Evolutionary conservation across 2,329 filamentous ascomycete genomes (phyloP).

Genomic region (Daldinia eschscholtzii): DNA sequence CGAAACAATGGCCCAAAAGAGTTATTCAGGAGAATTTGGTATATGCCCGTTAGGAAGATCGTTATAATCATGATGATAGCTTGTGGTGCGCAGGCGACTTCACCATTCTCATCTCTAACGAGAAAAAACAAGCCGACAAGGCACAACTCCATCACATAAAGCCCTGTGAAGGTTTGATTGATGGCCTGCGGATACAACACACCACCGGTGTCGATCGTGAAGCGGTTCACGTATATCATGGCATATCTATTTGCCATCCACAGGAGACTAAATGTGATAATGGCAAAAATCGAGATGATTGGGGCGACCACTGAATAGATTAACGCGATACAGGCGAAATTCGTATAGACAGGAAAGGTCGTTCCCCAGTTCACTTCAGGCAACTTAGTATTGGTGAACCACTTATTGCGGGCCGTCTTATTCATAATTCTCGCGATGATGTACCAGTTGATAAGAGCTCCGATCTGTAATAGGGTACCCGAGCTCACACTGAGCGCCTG

Average conservation of each 20-base stretch:
- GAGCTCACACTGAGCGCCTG: constrained; percentile 93
- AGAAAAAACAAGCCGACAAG: constrained; percentile 92
- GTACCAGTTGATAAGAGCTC: constrained; percentile 84
- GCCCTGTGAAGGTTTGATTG: constrained; percentile 93
- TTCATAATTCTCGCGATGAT: constrained; percentile 84
- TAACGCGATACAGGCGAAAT: constrained; percentile 91
- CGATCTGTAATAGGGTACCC: constrained; percentile 86
- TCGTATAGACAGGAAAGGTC: constrained; percentile 96
- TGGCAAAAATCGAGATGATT: constrained; percentile 90
- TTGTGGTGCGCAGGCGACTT: constrained; percentile 76
- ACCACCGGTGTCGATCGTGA: constrained; percentile 90
- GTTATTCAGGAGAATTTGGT: constrained; percentile 83
- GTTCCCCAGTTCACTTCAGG: constrained; percentile 87
- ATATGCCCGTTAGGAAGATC: constrained; percentile 77
- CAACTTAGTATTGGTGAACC: constrained; percentile 83
- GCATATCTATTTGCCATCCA: constrained; percentile 98
- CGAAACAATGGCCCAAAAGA: constrained; percentile 88
- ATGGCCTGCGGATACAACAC: constrained; percentile 91
- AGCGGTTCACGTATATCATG: constrained; percentile 93
- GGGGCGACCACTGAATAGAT: constrained; percentile 92
- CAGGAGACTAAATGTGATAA: constrained; percentile 90
- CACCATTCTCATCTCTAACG: constrained; percentile 67
- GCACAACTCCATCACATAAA: constrained; percentile 95
- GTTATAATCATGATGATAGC: constrained; percentile 87
- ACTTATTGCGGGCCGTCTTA: constrained; percentile 85